Evolutionary conservation across 2,329 filamentous ascomycete species (phyloP).

Genomic region (Epichloe typhina): DNA sequence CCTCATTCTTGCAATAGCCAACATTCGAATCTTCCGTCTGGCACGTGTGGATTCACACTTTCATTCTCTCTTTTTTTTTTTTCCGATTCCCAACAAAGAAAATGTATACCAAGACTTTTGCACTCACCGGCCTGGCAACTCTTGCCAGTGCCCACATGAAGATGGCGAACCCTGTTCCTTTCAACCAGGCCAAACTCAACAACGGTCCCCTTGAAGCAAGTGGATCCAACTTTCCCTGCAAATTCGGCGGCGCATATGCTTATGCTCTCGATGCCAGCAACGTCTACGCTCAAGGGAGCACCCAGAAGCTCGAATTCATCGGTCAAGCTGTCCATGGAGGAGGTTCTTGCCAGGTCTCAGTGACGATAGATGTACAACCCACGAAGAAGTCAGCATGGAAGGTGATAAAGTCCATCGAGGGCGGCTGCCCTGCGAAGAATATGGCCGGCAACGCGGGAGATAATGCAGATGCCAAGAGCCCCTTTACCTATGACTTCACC

Average conservation of each 20-base stretch:
- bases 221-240: constrained; percentile 74
- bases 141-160: constrained; percentile 61
- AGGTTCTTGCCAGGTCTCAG: constrained; percentile 78
- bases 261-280: constrained; percentile 37
- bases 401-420: constrained; percentile 78
- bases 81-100: constrained; percentile 12
- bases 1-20: constrained; percentile 1
- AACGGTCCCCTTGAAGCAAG: constrained; percentile 50
- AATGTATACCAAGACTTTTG: constrained; percentile 38
- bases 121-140: constrained; percentile 43
- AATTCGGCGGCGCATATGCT: constrained; percentile 34
- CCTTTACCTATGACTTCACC: constrained; percentile 52
- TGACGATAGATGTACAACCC: constrained; percentile 66
- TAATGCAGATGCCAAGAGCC: constrained; percentile 25
- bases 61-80: constrained; percentile 18
- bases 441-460: constrained; percentile 43
- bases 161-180: constrained; percentile 57
- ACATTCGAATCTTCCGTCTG: constrained; percentile 16
- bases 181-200: constrained; percentile 23
- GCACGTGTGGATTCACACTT: constrained; percentile 15
- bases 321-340: constrained; percentile 76
- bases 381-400: constrained; percentile 61
- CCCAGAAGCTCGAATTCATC: constrained; percentile 43
- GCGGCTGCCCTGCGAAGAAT: constrained; percentile 62
- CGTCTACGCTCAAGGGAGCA: constrained; percentile 35